Evolutionary conservation across 257 asterid genomes (phyloP), one percentile per base, ranked within the genome.

Genomic region (Solanum peruvianum): DNA sequence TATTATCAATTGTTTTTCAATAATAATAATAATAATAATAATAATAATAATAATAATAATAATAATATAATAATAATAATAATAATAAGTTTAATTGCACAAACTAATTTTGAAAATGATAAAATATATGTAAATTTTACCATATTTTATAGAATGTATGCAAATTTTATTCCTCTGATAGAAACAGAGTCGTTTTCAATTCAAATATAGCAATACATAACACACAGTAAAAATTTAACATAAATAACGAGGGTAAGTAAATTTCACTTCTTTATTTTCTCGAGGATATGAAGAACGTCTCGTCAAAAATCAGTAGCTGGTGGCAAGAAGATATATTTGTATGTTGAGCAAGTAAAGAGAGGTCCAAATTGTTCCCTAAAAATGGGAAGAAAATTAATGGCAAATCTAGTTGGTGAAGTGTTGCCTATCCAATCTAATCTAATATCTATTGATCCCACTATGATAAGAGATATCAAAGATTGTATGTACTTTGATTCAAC

Each of bases 151-250:
- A 35, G 39, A 35, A 35, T 5, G 39, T 35, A 35, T 35, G 39
- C 39, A 4, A 35, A 35, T 5, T 5, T 6, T 35, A 35, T 0
- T 35, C 7, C 39, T 35, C 7, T 35, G 0, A 6, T 6, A 35
- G 7, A 37, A 37, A 37, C 2, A 37, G 7, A 37, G 7, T 37
- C 7, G 7, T 37, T 37, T 37, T 37, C 7, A 37, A 52, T 6
- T 52, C n/a, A 52, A 18, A 18, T 52, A 52, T 6, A 0, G 0
- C 10, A 52, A 35, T 6, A 35, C 0, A 1, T 56, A 56, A 7
- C 9, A 56, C 3, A 56, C 1, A 2, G 0, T 52, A 52, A 52
- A 2, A 0, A 52, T 52, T 52, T 56, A 2, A 56, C 1, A 2
- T 56, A 18, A 56, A 56, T 56, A 56, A 56, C n/a, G 11, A 56